phyloP scores from a whole-genome alignment of 148 eudicot species.

The Rhododendron mucronatum region DNA sequence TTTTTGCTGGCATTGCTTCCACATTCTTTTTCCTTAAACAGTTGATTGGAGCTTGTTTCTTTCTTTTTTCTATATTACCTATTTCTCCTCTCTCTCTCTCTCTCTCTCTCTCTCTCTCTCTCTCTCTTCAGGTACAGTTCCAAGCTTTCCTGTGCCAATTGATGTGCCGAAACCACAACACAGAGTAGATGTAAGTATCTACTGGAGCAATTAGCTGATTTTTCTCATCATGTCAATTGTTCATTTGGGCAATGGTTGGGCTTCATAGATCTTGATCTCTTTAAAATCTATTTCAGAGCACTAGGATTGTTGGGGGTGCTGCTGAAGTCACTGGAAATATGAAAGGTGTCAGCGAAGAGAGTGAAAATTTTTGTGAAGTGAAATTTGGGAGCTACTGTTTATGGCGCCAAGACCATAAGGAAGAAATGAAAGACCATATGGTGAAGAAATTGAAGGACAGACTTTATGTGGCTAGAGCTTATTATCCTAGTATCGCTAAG shows the following conservation, averaged over 20 bases:
- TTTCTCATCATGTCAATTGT: background rate
- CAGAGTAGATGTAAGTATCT: constrained; percentile 32
- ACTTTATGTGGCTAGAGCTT: constrained; percentile 89
- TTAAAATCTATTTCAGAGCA: constrained; percentile 34
- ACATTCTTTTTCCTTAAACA: background rate
- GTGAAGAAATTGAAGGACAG: constrained; percentile 87
- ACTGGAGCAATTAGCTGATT: background rate
- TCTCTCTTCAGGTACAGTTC: constrained; percentile 1
- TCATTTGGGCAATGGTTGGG: background rate
- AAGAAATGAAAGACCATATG: constrained; percentile 61
- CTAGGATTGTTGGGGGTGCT: constrained; percentile 25
- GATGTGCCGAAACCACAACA: constrained; percentile 24
- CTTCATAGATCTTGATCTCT: background rate
- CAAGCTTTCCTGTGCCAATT: constrained; percentile 33
- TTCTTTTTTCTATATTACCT: background rate
- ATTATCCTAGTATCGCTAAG: constrained; percentile 97
- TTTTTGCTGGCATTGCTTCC: constrained; percentile 1
- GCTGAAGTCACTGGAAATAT: constrained; percentile 14
- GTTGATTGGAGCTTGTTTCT: constrained; percentile 9
- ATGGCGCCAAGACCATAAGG: constrained; percentile 74
- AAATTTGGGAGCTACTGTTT: constrained; percentile 93
- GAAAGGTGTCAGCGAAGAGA: constrained; percentile 39
- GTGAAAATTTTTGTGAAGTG: constrained; percentile 53
- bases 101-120: background rate
- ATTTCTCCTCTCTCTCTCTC: background rate